Evolutionary conservation across 1,139 yeast genomes (phyloP), one percentile per base, ranked within the genome.

Genomic region (Meyerozyma guilliermondii): DNA sequence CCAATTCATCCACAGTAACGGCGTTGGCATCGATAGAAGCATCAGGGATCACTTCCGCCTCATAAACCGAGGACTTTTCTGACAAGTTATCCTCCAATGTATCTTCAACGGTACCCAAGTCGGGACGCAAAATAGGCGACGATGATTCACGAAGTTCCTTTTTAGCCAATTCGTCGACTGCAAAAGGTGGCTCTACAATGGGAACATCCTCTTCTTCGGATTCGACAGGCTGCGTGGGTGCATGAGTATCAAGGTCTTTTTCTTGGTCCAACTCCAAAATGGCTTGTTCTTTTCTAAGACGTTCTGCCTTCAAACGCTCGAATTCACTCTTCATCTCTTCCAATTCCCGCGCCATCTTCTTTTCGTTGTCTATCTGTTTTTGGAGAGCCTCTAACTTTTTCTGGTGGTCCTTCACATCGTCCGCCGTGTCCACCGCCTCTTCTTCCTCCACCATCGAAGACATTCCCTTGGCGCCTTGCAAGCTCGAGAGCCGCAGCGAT

Each of bases 261-360:
- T n/a, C n/a, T 7, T 20, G 22, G 22, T 28, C 29, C 13, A 23
- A 11, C 10, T 13, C 40, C 20, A 17, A 31, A 10, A 22, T 22
- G 7, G 43, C 47, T 49, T 56, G 53, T 33, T 57, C 55, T 30
- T 51, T 48, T 38, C 48, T 48, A 27, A 50, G 39, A 18, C 53
- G 48, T 42, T 56, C 52, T 38, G 50, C 52, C 46, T 58, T 53
- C 46, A 66, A 56, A 27, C 55, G 50, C 46, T 66, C 68, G 47
- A 59, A 66, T 43, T 68, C 68, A 29, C 47, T 43, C n/a, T 62
- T 57, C 47, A 66, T 65, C 22, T 48, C 39, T 43, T 63, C 68
- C 38, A 68, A 54, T 39, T 65, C 61, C 30, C 51, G 52, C 9
- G 68, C 67, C 41, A 63, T 47, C 18, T 51, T 50, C 52, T 60